Base-by-base conservation (phyloP, 371 early-diverging fungal species). In the Lichtheimia hyalospora region DNA sequence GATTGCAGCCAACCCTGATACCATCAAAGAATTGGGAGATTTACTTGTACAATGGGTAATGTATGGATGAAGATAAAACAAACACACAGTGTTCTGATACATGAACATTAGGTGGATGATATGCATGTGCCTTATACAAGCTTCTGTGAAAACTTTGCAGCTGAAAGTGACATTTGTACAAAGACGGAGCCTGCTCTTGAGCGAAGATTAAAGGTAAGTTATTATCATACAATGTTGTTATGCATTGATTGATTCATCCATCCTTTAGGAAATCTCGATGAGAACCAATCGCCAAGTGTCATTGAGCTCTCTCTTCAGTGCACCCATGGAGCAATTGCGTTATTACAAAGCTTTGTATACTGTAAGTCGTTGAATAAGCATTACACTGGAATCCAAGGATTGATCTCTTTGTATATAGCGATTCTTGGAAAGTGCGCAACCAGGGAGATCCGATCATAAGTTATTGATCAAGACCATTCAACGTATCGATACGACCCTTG, bases 301-400 rank as follows among this genome's bases (percentile, higher is more conserved):
- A 3, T 62, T 83, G 13, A 76, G 79, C 40, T 69, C 64, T 34
- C 61, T 77, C 52, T 70, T 78, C 41, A 62, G 70, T 62, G 71
- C 75, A 48, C 82, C 82, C 24, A 62, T 79, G 18, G 59, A 73
- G 28, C 74, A 75, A 42, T 23, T 81, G n/a, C 58, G 68, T n/a
- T 69, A 70, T 53, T 81, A 81, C 70, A 79, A 79, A 61, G 71
- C 69, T n/a, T 60, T 79, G 42, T 77, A 77, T 57, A 65, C 68
- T 60, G 81, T 81, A 68, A 46, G 63, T 62, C n/a, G n/a, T n/a
- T 5, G n/a, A 14, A 14, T 18, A 34, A 2, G 20, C 39, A 16
- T 28, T 16, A 14, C 16, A 25, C 0, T 7, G 3, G 6, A 12
- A 27, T 20, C 24, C 28, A 27, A 8, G n/a, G 10, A 8, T 16